These are phyloP conservation scores for Platismatia glauca DNA, from an alignment of 495 filamentous ascomycete species.

Conservation along the genomic window DNA sequence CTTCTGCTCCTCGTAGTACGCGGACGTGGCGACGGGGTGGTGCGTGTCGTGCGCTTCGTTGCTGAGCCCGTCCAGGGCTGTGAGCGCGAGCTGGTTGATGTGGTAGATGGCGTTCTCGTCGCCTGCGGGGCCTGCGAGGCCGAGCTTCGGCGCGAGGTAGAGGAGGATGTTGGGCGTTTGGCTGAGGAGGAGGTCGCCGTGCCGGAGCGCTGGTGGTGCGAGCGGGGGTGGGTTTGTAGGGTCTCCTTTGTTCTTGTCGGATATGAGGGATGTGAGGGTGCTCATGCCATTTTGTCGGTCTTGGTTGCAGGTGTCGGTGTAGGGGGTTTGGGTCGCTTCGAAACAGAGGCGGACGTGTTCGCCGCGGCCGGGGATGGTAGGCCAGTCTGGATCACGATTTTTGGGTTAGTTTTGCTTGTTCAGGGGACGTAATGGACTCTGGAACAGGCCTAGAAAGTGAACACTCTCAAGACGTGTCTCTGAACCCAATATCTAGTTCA, in stretches of 20 bases:
- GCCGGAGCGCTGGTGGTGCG: slow-evolving; percentile 51
- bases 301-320: slow-evolving; percentile 48
- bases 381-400: no score
- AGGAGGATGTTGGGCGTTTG: slow-evolving; percentile 58
- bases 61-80: slow-evolving; percentile 54
- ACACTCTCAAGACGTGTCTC: no score
- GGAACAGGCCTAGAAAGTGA: no score
- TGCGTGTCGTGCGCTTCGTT: slow-evolving; percentile 62
- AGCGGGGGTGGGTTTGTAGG: slow-evolving; percentile 48
- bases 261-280: slow-evolving; percentile 28
- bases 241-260: slow-evolving; percentile 27
- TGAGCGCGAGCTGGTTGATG: slow-evolving; percentile 50
- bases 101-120: slow-evolving; percentile 40
- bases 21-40: slow-evolving; percentile 46
- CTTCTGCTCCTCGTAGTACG: slow-evolving; percentile 64
- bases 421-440: no score
- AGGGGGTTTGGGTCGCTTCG: slow-evolving; percentile 50
- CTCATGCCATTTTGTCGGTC: slow-evolving; percentile 30
- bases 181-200: slow-evolving; percentile 48
- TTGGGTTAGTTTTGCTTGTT: no score
- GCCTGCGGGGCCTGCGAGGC: slow-evolving; percentile 37
- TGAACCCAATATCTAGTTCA: no score
- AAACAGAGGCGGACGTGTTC: slow-evolving; percentile 56
- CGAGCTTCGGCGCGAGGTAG: slow-evolving; percentile 49
- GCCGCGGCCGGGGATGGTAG: slow-evolving; percentile 53